These are phyloP conservation scores for Penicillium cinerascens DNA, from an alignment of 495 filamentous ascomycete species.

Conservation along the genomic window DNA sequence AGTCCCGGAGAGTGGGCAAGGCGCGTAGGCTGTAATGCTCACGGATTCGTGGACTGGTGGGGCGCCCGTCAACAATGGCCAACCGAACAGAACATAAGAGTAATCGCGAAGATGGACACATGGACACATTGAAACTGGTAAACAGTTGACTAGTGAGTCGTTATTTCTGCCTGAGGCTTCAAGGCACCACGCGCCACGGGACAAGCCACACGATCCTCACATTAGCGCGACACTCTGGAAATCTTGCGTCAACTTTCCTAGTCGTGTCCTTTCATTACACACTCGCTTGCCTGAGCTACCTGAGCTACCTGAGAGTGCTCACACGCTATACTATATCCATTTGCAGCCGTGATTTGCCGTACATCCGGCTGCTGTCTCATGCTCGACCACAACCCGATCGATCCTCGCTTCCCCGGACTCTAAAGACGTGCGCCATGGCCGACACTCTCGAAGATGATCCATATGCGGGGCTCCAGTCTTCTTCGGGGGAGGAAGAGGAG, in stretches of 20 bases:
- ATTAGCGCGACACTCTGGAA: not conserved
- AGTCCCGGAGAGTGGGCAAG: constrained; percentile 4
- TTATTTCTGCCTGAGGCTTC: not conserved
- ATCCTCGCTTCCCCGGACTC: not conserved
- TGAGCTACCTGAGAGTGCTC: not conserved
- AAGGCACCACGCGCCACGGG: not conserved
- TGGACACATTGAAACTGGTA: not conserved
- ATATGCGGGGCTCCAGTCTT: constrained; percentile 27
- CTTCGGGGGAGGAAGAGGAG: too few relatives aligned
- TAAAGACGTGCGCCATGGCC: constrained; percentile 11
- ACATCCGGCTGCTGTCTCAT: constrained; percentile 7
- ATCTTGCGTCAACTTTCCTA: not conserved
- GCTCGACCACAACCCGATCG: constrained; percentile 4
- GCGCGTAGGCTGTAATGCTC: not conserved
- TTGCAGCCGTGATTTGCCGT: not conserved
- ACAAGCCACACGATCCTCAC: not conserved
- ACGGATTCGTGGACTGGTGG: not conserved
- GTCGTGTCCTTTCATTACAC: not conserved
- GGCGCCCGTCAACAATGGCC: not conserved
- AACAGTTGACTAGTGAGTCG: not conserved
- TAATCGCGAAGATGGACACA: not conserved
- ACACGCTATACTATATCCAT: not conserved
- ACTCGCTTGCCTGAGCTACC: not conserved
- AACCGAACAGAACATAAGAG: not conserved
- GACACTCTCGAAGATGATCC: constrained; percentile 32